These are phyloP conservation scores for Camelina hispida DNA, from an alignment of 345 rosid genomes.

Conservation along the genomic window DNA sequence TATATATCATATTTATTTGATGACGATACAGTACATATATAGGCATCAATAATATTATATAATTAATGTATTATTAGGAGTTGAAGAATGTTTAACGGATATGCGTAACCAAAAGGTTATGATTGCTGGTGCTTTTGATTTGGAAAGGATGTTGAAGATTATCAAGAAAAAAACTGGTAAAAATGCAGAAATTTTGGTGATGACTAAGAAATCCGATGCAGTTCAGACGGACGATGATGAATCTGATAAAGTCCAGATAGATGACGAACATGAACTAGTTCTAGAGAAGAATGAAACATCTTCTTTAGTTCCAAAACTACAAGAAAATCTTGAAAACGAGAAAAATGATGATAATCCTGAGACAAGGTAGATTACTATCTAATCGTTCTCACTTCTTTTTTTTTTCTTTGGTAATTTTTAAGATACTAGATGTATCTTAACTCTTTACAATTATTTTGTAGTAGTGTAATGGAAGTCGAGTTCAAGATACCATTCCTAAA, in stretches of 20 bases:
- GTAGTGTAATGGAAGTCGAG: neutral
- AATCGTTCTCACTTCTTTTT: neutral
- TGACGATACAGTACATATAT: neutral
- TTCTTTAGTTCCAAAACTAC: neutral
- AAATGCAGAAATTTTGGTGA: neutral
- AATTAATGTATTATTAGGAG: slow-evolving; percentile 19
- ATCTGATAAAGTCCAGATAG: neutral
- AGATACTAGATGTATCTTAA: neutral
- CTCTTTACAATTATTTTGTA: neutral
- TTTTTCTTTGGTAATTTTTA: neutral
- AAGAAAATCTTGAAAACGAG: neutral
- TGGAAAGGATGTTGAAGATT: neutral
- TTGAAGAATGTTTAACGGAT: neutral
- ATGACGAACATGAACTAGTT: neutral
- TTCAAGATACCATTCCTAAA: neutral
- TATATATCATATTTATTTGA: neutral
- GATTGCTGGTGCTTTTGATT: slow-evolving; percentile 10
- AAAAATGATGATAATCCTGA: neutral
- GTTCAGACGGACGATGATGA: neutral
- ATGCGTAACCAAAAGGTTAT: neutral
- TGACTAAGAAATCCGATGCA: neutral
- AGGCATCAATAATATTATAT: neutral
- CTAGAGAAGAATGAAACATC: neutral
- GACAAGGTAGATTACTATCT: neutral
- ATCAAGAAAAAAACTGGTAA: slow-evolving; percentile 1